Evolutionary conservation across 495 filamentous ascomycete genomes (phyloP).

Genomic region (Xylaria longipes): DNA sequence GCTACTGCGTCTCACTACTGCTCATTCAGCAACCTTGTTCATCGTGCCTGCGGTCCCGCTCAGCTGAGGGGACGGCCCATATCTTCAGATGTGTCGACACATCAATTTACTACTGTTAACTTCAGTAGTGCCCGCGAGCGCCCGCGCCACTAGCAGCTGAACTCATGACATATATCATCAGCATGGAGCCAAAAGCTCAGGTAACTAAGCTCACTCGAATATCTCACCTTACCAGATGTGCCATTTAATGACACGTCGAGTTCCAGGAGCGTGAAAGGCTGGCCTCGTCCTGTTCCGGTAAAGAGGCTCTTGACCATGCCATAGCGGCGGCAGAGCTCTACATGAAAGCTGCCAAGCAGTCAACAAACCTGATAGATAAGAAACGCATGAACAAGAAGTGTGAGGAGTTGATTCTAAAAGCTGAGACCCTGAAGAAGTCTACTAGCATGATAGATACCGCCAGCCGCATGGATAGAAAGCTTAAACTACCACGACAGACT

Average conservation of each 20-base stretch:
- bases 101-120: conserved; percentile 8
- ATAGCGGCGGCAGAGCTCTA: conserved; percentile 78
- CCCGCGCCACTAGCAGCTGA: conserved; percentile 8
- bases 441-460: conserved; percentile 31
- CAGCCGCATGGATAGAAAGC: conserved; percentile 33
- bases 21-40: neutral
- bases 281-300: conserved; percentile 60
- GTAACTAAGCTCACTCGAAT: conserved; percentile 32
- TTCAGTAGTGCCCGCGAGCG: conserved; percentile 16
- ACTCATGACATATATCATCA: conserved; percentile 12
- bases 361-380: conserved; percentile 61
- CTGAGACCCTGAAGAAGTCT: conserved; percentile 72
- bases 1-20: neutral
- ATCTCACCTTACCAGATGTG: neutral
- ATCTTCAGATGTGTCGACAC: conserved; percentile 16
- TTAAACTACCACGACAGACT: conserved; percentile 59
- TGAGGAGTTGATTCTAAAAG: conserved; percentile 67
- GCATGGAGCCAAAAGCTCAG: conserved; percentile 52
- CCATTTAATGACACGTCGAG: conserved; percentile 37
- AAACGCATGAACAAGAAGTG: conserved; percentile 66
- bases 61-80: neutral
- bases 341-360: conserved; percentile 71
- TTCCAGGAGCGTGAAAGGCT: conserved; percentile 66
- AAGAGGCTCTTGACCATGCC: conserved; percentile 73
- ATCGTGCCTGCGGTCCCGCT: conserved; percentile 5